These are phyloP conservation scores for Globisporangium uncinulatum DNA, from an alignment of 352 stramenopile genomes.

Conservation along the genomic window DNA sequence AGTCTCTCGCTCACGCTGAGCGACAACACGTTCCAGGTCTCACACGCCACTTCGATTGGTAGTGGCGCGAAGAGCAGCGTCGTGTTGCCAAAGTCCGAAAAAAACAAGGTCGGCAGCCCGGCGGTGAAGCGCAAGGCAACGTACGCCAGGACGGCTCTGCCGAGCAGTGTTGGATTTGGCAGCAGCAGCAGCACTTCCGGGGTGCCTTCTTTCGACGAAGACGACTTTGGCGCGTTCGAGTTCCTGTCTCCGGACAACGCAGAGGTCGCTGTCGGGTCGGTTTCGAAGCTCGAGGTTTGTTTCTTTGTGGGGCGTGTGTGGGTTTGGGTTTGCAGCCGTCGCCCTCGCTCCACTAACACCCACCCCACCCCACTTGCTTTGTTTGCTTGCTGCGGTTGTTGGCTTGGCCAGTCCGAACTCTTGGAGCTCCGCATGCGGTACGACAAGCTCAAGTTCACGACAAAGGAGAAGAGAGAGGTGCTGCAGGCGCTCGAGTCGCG, in stretches of 20 bases:
- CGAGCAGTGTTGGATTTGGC: conserved; percentile 9
- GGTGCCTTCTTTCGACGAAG: conserved; percentile 17
- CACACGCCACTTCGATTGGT: not conserved
- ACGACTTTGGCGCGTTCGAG: conserved; percentile 51
- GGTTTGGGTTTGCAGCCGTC: too few species aligned
- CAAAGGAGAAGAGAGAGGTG: conserved; percentile 45
- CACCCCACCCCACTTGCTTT: not conserved
- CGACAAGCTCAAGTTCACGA: conserved; percentile 68
- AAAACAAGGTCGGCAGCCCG: conserved; percentile 6
- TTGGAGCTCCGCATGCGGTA: conserved; percentile 66
- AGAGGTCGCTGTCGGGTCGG: conserved; percentile 41
- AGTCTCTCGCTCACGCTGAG: not conserved
- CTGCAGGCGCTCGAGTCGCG: conserved; percentile 52
- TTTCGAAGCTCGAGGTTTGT: conserved; percentile 55
- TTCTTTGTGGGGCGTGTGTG: not conserved
- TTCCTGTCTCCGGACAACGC: conserved; percentile 54
- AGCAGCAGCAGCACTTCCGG: not conserved
- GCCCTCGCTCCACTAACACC: too few species aligned
- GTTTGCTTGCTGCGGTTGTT: not conserved
- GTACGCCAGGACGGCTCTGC: conserved; percentile 2
- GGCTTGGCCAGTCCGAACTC: conserved; percentile 29
- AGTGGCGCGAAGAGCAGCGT: not conserved
- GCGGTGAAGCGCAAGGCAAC: conserved; percentile 9
- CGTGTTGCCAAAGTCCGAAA: conserved; percentile 8
- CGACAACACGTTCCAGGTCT: not conserved